Evolutionary conservation across 257 asterid genomes (phyloP).

Genomic region (Petunia secreta): DNA sequence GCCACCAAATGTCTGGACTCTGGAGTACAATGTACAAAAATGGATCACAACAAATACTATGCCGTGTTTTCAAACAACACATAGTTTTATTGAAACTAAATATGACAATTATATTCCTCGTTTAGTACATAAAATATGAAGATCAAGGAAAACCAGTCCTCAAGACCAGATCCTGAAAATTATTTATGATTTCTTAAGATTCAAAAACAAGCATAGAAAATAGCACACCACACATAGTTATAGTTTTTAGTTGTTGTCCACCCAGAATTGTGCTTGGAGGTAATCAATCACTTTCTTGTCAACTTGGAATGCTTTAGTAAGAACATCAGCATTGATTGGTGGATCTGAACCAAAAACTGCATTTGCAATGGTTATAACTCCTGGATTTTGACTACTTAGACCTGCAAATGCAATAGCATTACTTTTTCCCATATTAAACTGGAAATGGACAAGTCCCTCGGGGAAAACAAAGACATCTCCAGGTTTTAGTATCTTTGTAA

Average conservation of each 20-base stretch:
- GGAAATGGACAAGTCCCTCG: neutral
- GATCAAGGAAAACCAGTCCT: neutral
- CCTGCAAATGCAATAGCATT: neutral
- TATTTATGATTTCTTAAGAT: constrained; percentile 7
- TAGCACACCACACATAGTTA: neutral
- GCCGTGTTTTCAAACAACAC: too few species aligned
- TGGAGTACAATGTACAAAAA: too few species aligned
- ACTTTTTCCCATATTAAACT: neutral
- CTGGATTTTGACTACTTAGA: neutral
- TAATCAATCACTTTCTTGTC: constrained; percentile 2
- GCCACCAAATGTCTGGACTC: too few species aligned
- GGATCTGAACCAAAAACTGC: constrained; percentile 8
- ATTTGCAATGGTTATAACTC: neutral
- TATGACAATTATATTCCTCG: neutral
- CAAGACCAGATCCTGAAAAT: neutral
- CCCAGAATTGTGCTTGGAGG: neutral
- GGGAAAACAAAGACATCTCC: constrained; percentile 16
- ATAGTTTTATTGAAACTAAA: neutral
- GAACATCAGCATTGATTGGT: neutral
- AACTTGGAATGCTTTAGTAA: constrained; percentile 19
- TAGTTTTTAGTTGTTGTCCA: neutral
- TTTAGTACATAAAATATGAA: neutral
- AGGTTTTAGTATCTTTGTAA: neutral
- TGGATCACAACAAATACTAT: too few species aligned
- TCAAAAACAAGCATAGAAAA: neutral